Base-by-base conservation (phyloP, 1,284 basidiomycete species). In the Ceratobasidium sp. region DNA sequence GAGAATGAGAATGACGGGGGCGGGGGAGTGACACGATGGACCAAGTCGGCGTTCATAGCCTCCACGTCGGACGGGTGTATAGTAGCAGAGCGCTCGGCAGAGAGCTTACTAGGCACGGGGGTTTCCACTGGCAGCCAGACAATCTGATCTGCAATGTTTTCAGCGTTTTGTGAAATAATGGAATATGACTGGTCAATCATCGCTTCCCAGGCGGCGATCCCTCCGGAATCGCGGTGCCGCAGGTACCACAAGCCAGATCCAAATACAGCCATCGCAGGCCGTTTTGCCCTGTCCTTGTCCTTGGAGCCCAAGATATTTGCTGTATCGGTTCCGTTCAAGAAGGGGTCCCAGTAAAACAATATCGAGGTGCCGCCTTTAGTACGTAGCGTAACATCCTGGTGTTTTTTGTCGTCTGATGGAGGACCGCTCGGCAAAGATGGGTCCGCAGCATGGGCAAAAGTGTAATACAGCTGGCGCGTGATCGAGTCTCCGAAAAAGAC, bases 161-260 rank as follows among this genome's bases (percentile, higher is more conserved):
- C 67, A 11, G 67, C 77, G 36, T 79, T 79, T 25, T 78, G 77
- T 21, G 80, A 79, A 54, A 93, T 82, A 11, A 82, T 78, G 60
- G 83, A 81, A 48, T 95, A 85, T 12, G 87, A 84, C 21, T 81
- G 77, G 77, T 92, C 89, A 74, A 92, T 87, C 76, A 86, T 89
- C 21, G 83, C 83, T 76, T 90, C 91, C 92, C 92, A 96, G 1
- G 88, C 84, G 33, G 87, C 81, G 30, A 94, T 82, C 1, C 92
- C 92, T 21, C 91, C 92, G 0, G 91, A 90, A 18, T 82, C 77
- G 46, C 84, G 80, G 79, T 94, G 88, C 38, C 91, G 88, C 48
- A 96, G 84, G 78, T 92, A 94, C 94, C 94, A 95, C 44, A 96
- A 82, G 0, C 94, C 94, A 12, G 91, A 88, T 21, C 94, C 94